Evolutionary conservation across 2,329 filamentous ascomycete genomes (phyloP).

Genomic region (Fusarium citri): DNA sequence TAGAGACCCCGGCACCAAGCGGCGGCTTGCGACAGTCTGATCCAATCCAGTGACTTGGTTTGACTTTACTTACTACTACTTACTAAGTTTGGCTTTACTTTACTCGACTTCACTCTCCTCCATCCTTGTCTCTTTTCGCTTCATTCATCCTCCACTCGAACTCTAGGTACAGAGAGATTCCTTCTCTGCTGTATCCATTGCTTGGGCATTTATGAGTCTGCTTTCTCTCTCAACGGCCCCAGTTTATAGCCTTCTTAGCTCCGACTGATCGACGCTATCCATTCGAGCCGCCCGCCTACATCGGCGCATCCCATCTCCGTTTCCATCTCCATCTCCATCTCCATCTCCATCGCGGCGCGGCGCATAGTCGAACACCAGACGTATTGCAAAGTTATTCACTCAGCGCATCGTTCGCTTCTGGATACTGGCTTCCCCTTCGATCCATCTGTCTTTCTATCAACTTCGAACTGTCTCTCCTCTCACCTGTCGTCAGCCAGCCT

Average conservation of each 20-base stretch:
- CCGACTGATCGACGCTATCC: constrained; percentile 26
- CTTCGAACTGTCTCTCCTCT: not conserved
- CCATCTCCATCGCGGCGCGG: constrained; percentile 7
- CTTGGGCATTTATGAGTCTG: not conserved
- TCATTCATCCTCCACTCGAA: not conserved
- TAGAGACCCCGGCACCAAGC: constrained; percentile 18
- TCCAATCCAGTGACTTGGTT: constrained; percentile 14
- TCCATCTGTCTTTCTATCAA: not conserved
- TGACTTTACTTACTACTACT: constrained; percentile 1
- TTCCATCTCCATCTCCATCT: constrained; percentile 3
- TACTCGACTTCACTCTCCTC: constrained; percentile 27
- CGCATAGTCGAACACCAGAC: constrained; percentile 25
- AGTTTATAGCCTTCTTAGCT: constrained; percentile 22
- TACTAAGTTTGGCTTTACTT: not conserved
- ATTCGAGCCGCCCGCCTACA: constrained; percentile 23
- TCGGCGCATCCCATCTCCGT: constrained; percentile 38
- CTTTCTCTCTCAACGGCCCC: constrained; percentile 1
- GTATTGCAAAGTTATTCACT: constrained; percentile 24
- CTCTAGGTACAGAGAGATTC: not conserved
- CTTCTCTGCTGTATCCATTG: not conserved
- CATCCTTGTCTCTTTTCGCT: constrained; percentile 28
- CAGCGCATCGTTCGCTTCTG: constrained; percentile 18
- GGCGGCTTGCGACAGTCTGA: constrained; percentile 23
- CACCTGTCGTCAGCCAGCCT: constrained; percentile 9
- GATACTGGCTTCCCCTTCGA: not conserved